phyloP scores from a whole-genome alignment of 2,329 filamentous ascomycete genomes.

The Coniochaeta hoffmannii region DNA sequence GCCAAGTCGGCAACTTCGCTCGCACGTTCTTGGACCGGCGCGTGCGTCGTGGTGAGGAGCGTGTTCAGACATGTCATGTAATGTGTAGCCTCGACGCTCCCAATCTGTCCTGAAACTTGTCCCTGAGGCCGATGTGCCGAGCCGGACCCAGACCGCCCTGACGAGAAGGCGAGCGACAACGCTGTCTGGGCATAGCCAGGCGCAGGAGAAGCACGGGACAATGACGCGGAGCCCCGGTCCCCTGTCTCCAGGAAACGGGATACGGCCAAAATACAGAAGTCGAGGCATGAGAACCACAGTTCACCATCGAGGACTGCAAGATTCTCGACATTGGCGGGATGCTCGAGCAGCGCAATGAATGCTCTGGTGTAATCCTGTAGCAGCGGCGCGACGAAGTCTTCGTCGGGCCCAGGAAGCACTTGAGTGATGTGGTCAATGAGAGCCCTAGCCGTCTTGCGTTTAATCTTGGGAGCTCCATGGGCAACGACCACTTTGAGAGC shows the following conservation, averaged over 20 bases:
- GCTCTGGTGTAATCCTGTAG: conserved; percentile 72
- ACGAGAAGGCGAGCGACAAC: conserved; percentile 21
- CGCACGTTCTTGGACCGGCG: conserved; percentile 52
- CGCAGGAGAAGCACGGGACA: conserved; percentile 39
- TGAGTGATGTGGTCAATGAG: conserved; percentile 78
- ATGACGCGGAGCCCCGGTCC: conserved; percentile 24
- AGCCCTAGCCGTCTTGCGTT: conserved; percentile 68
- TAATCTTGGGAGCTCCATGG: conserved; percentile 60
- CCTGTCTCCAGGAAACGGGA: conserved; percentile 37
- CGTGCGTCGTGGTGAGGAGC: conserved; percentile 59
- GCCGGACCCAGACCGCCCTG: conserved; percentile 19
- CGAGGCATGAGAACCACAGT: conserved; percentile 61
- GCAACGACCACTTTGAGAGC: conserved; percentile 66
- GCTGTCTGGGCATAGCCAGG: conserved; percentile 24
- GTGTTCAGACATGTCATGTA: conserved; percentile 59
- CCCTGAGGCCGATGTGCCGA: conserved; percentile 13
- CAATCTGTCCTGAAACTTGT: conserved; percentile 14
- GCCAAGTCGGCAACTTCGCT: conserved; percentile 48
- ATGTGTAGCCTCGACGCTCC: conserved; percentile 35
- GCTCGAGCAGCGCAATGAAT: conserved; percentile 61
- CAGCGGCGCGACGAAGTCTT: conserved; percentile 61
- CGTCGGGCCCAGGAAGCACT: conserved; percentile 55
- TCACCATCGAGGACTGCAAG: conserved; percentile 48
- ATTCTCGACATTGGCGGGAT: conserved; percentile 73
- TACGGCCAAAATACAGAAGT: conserved; percentile 65